A percentile compares a stretch with the other conserved stretches of the same genome.
These are phyloP conservation scores for Ramaria rubella DNA, from an alignment of 768 basidiomycete genomes.

Conservation along the genomic window DNA sequence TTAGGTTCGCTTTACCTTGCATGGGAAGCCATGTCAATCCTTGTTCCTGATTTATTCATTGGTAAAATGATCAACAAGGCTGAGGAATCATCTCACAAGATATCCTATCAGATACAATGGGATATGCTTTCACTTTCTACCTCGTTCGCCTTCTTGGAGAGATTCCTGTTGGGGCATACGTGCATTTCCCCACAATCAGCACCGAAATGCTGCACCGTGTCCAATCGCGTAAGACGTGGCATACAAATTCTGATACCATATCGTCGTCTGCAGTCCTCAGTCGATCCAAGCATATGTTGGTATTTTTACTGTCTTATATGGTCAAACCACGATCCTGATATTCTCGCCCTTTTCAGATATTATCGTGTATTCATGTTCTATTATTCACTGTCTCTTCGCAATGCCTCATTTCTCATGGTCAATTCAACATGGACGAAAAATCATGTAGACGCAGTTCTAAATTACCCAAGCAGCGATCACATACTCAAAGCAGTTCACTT, in stretches of 20 bases:
- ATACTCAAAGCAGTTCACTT: conserved; percentile 41
- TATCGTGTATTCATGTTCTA: conserved; percentile 83
- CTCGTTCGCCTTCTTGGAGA: conserved; percentile 56
- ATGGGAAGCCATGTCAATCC: conserved; percentile 69
- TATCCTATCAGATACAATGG: conserved; percentile 78
- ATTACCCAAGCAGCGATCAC: conserved; percentile 27
- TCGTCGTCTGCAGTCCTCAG: conserved; percentile 52
- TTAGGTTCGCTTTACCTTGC: conserved; percentile 79
- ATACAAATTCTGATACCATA: conserved; percentile 55
- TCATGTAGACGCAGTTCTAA: conserved; percentile 73
- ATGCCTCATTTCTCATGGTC: conserved; percentile 77
- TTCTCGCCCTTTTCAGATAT: conserved; percentile 45
- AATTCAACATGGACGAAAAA: conserved; percentile 93
- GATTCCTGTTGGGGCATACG: conserved; percentile 81
- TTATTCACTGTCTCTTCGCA: conserved; percentile 69
- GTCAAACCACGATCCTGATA: too few species aligned
- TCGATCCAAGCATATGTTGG: conserved; percentile 57
- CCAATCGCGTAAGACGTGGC: conserved; percentile 44
- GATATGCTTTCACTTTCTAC: conserved; percentile 91
- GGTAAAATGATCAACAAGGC: conserved; percentile 38
- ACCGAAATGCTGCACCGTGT: conserved; percentile 90
- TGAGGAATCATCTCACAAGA: conserved; percentile 10
- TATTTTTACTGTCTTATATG: conserved; percentile 8
- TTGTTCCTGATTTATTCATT: conserved; percentile 88
- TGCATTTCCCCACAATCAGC: conserved; percentile 96